Evolutionary conservation across 345 rosid species (phyloP).

Genomic region (Citrus reticulata): DNA sequence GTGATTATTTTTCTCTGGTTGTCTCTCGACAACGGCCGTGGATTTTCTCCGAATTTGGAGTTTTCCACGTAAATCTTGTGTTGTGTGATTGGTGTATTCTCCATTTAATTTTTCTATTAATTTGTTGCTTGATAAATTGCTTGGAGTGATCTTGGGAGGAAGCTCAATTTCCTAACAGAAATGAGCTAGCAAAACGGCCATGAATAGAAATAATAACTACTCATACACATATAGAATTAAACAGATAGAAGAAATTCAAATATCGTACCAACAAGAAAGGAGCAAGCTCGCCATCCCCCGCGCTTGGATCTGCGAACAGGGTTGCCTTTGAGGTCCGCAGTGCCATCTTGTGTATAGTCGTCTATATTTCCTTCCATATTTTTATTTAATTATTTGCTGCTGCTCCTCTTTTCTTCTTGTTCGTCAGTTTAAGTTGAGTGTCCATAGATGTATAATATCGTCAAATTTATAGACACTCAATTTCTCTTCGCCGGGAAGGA

Average conservation of each 20-base stretch:
- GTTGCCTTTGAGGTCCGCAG: conserved; percentile 79
- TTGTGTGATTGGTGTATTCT: too few relatives aligned
- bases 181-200: background rate
- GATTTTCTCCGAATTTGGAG: too few relatives aligned
- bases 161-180: background rate
- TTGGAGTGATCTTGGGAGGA: too few relatives aligned
- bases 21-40: too few relatives aligned
- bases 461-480: background rate
- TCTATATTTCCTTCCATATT: conserved; percentile 29
- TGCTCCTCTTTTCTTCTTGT: background rate
- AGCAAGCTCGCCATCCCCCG: conserved; percentile 92
- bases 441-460: background rate
- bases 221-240: background rate
- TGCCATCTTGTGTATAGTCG: conserved; percentile 82
- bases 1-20: too few relatives aligned
- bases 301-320: conserved; percentile 71
- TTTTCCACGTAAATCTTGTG: too few relatives aligned
- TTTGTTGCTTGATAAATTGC: too few relatives aligned
- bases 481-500: background rate
- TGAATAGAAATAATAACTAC: background rate
- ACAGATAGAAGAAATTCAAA: background rate
- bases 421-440: background rate
- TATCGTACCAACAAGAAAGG: conserved; percentile 66
- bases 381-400: background rate
- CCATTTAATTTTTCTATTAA: too few relatives aligned